Evolutionary conservation across 2,329 filamentous ascomycete genomes (phyloP).

Genomic region (Sporothrix pallida): DNA sequence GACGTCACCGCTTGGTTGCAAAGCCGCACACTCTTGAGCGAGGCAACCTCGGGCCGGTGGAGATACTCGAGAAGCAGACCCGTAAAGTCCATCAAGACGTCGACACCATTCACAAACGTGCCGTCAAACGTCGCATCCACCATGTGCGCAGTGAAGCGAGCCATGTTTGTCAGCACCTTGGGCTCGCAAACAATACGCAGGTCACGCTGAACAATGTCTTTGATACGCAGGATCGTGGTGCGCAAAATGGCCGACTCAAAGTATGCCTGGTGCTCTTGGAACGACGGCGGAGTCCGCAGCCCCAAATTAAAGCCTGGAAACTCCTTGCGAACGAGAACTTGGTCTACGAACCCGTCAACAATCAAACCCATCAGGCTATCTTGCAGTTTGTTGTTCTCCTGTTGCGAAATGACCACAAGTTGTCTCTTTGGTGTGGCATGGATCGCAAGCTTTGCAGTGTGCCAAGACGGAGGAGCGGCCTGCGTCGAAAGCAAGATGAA

Average conservation of each 20-base stretch:
- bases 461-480: constrained; percentile 62
- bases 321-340: constrained; percentile 84
- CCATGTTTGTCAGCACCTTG: constrained; percentile 83
- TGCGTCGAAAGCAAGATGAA: constrained; percentile 86
- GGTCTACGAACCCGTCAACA: constrained; percentile 80
- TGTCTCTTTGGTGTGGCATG: constrained; percentile 65
- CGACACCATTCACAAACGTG: constrained; percentile 91
- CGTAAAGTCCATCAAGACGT: constrained; percentile 81
- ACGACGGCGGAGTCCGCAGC: constrained; percentile 86
- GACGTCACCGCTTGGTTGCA: constrained; percentile 81
- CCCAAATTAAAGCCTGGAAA: constrained; percentile 87
- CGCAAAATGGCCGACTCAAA: constrained; percentile 90
- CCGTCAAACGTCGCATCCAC: constrained; percentile 93
- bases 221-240: constrained; percentile 73
- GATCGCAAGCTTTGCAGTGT: constrained; percentile 66
- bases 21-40: constrained; percentile 85
- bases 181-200: constrained; percentile 79
- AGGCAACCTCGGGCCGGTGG: constrained; percentile 80
- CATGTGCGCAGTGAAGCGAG: constrained; percentile 79
- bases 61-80: constrained; percentile 87
- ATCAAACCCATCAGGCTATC: constrained; percentile 80
- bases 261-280: constrained; percentile 91
- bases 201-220: constrained; percentile 71
- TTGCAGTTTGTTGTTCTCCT: constrained; percentile 71
- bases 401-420: constrained; percentile 49